A percentile compares a stretch with the other conserved stretches of the same genome.
phyloP scores from a whole-genome alignment of 352 stramenopile species.

The Phytophthora melonis region DNA sequence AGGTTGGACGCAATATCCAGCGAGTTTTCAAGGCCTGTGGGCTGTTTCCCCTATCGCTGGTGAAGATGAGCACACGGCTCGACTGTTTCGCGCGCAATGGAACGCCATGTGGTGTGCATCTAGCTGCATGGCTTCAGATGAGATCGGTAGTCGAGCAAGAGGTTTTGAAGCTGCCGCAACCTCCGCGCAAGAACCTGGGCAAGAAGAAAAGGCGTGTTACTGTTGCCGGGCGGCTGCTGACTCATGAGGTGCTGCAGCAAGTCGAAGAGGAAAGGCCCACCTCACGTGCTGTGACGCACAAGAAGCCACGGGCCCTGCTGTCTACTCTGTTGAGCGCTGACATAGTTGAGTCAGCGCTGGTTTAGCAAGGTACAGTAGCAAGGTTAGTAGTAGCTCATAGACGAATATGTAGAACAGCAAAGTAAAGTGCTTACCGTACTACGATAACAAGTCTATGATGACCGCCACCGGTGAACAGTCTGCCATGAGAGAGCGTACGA shows the following conservation, averaged over 20 bases:
- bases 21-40: conserved; percentile 15
- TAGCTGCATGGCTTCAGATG: conserved; percentile 7
- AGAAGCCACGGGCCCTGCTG: not conserved
- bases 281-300: no score
- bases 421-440: no score
- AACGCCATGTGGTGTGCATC: not conserved
- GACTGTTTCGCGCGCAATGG: conserved; percentile 2
- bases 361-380: not conserved
- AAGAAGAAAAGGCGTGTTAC: conserved; percentile 5
- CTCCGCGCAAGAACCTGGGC: not conserved
- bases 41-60: conserved; percentile 27
- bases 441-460: no score
- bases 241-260: conserved; percentile 7
- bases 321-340: no score
- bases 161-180: not conserved
- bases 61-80: conserved; percentile 10
- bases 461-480: no score
- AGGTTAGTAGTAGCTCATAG: no score
- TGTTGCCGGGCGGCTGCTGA: not conserved
- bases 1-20: conserved; percentile 21
- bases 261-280: not conserved
- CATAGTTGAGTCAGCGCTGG: not conserved
- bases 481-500: no score
- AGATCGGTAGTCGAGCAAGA: not conserved
- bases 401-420: no score